Evolutionary conservation across 371 early-diverging fungal species (phyloP).

Genomic region (Lichtheimia ornata): DNA sequence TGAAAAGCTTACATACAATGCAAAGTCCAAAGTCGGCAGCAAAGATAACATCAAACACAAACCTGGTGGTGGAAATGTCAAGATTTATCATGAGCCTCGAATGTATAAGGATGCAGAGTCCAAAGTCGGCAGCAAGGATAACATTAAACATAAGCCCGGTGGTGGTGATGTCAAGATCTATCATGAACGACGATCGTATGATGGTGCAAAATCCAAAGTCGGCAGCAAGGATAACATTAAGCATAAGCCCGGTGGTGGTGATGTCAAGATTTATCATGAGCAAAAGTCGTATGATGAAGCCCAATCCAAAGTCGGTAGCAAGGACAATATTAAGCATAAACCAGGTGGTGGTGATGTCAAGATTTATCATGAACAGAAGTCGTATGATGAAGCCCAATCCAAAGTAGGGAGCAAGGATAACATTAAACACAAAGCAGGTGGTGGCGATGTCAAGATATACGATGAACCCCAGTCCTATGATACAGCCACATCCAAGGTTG

Average conservation of each 20-base stretch:
- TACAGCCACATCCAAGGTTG: constrained; percentile 19
- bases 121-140: constrained; percentile 23
- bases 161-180: constrained; percentile 19
- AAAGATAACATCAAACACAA: constrained; percentile 26
- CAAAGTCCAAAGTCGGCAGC: constrained; percentile 21
- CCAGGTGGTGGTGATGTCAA: constrained; percentile 17
- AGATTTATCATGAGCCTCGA: constrained; percentile 15
- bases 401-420: constrained; percentile 23
- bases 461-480: constrained; percentile 1
- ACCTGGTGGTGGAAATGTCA: constrained; percentile 20
- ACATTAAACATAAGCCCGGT: constrained; percentile 24
- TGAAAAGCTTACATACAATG: constrained; percentile 12
- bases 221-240: constrained; percentile 19
- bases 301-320: constrained; percentile 20
- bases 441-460: constrained; percentile 17
- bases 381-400: constrained; percentile 13
- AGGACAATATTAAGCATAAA: constrained; percentile 23
- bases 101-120: constrained; percentile 10
- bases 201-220: constrained; percentile 17
- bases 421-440: constrained; percentile 21
- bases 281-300: constrained; percentile 7
- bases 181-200: not conserved
- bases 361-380: constrained; percentile 9
- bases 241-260: constrained; percentile 21
- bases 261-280: constrained; percentile 14